Base-by-base conservation (phyloP, 2,329 filamentous ascomycete genomes). In the Penicillium sp. region DNA sequence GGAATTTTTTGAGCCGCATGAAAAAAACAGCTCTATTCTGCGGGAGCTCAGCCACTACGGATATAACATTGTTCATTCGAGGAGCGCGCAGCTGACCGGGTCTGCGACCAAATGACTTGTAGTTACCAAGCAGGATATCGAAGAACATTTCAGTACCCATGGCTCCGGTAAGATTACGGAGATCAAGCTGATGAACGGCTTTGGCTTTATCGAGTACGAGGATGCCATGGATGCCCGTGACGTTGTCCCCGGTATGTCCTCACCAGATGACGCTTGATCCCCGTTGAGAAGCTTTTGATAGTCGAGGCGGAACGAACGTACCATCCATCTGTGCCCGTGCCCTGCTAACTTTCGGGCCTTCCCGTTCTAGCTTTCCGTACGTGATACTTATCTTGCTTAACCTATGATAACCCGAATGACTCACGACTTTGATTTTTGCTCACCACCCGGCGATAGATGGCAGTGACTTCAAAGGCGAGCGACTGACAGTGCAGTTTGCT, bases 141-240 rank as follows among this genome's bases (percentile, higher is more conserved):
- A 98, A 82, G 87, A 89, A 73, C 94, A 98, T 80, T 99, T 99
- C 82, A 89, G 89, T 78, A 92, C 89, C 75, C 93, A 97, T 88
- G 95, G 94, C 76, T 94, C 93, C 71, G 95, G 95, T 79, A 93
- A 97, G 79, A 98, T 99, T 77, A 95, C 91, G 70, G 95, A 99
- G 83, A 94, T 99, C 83, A 99, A 99, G 84, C 88, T 99, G 67
- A 99, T 99, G 95, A 98, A 97, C 78, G 95, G 95, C 75, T 99
- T 99, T 77, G 95, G 95, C 78, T 99, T 99, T 84, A 97, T 99
- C 77, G 95, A 99, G 80, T 99, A 98, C 81, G 96, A 97, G 80
- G 95, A 98, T 82, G 88, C 93, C 61, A 92, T 97, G 90, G 95
- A 99, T 82, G 95, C 95, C 70, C 91, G 94, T 76, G 95, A 99